Percentiles rank a stretch among this genome's conserved stretches.
Conservation (phyloP, 352 stramenopile species). For the Discostella stelligera region DNA sequence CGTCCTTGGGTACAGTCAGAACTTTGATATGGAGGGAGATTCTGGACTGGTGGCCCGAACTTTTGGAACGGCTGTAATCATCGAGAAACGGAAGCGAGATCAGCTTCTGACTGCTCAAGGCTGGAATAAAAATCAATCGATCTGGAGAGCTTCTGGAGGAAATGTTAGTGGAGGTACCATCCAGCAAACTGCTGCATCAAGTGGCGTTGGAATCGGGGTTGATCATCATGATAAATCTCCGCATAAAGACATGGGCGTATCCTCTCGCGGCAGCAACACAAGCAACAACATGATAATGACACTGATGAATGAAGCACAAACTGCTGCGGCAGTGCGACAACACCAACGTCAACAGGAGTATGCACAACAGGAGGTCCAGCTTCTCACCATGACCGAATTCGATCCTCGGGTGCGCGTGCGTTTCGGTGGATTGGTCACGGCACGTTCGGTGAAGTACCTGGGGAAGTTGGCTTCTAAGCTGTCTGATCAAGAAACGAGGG, state of each 20-base stretch:
- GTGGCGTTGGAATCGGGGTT: neutral
- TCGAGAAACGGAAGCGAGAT: constrained; percentile 70
- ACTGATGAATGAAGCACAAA: constrained; percentile 44
- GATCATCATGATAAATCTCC: constrained; percentile 29
- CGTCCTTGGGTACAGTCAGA: constrained; percentile 96
- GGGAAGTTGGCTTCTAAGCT: constrained; percentile 91
- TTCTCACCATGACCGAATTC: constrained; percentile 93
- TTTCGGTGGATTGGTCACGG: constrained; percentile 80
- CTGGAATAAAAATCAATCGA: neutral
- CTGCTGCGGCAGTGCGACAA: constrained; percentile 40
- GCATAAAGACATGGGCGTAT: constrained; percentile 25
- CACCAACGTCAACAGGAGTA: constrained; percentile 37
- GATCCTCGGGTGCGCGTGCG: constrained; percentile 74
- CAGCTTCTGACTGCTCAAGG: neutral
- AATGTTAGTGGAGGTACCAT: neutral
- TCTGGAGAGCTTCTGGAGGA: neutral
- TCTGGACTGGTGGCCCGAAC: constrained; percentile 94
- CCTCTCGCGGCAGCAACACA: constrained; percentile 9
- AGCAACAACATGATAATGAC: constrained; percentile 22
- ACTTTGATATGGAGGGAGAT: constrained; percentile 98
- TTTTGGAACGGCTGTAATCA: constrained; percentile 88
- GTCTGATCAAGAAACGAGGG: constrained; percentile 94
- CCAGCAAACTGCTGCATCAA: neutral
- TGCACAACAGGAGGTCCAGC: constrained; percentile 87
- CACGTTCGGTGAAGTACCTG: constrained; percentile 79